Evolutionary conservation across 176 grass and related monocot species (phyloP), one percentile per base, ranked within the genome.

Genomic region (Raddia distichophylla): DNA sequence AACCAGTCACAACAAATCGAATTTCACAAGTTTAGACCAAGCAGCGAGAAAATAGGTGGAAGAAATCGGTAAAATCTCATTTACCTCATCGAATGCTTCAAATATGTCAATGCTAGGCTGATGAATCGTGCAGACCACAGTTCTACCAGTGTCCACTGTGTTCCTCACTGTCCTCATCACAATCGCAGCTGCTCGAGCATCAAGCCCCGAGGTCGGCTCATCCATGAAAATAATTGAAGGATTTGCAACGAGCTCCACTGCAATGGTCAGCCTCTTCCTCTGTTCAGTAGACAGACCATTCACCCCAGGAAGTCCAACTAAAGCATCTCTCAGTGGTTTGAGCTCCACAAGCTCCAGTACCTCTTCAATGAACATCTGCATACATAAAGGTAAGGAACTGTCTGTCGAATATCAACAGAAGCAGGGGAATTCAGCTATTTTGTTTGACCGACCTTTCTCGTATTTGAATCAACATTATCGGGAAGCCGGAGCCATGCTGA

Each of bases 41-140:
- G 45, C 64, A 66, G 67, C 67, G n/a, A 20, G 2, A 61, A 19
- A 75, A 34, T 76, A 64, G 64, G 2, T 71, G 58, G 47, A 35
- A 77, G 27, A 67, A 67, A 83, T 53, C 9, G 47, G 7, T 6
- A 19, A 84, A 43, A 52, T 53, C 18, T 74, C 46, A 51, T 81
- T 66, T 45, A 97, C 94, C 89, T 97, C 94, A 88, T 97, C 91
- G 37, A 97, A 97, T 48, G 94, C 87, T 97, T 97, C 94, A 88
- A 97, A 97, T 71, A 97, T 94, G 75, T 97, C 94, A 72, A 97
- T 97, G 81, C 94, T 97, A 59, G 94, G 94, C 19, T 97, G 94
- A 86, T 97, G 94, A 82, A 97, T 97, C 6, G 94, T 97, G 82
- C 94, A 97, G 35, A 97, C 91, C 33, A 97, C 94, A 61, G 94